Conservation (phyloP, 352 stramenopile species). For the Blastocystis sp. region DNA sequence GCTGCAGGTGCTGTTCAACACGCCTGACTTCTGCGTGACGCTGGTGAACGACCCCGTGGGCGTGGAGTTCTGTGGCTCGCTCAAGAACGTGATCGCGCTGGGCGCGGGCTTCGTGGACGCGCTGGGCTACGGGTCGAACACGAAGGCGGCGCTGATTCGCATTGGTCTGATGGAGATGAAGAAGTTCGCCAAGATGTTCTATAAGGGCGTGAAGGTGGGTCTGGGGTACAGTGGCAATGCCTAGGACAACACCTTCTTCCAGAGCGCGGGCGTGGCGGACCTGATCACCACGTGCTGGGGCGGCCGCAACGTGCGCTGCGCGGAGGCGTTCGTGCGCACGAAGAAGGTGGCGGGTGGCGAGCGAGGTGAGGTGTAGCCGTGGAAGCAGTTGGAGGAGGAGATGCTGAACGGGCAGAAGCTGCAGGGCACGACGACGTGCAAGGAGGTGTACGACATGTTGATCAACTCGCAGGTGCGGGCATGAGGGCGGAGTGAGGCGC, state of each 20-base stretch:
- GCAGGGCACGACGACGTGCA: constrained; percentile 87
- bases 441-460: constrained; percentile 88
- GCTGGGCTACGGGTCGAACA: constrained; percentile 89
- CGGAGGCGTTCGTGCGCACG: constrained; percentile 84
- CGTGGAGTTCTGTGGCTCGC: constrained; percentile 89
- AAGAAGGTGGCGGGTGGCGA: constrained; percentile 24
- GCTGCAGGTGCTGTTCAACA: constrained; percentile 76
- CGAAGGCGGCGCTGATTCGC: constrained; percentile 91
- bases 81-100: constrained; percentile 95
- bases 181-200: constrained; percentile 87
- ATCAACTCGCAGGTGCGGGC: constrained; percentile 79
- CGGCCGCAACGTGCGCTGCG: constrained; percentile 91
- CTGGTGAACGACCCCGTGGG: constrained; percentile 86
- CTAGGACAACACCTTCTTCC: constrained; percentile 86
- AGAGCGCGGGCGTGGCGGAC: constrained; percentile 92
- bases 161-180: constrained; percentile 91
- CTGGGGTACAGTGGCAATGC: constrained; percentile 23
- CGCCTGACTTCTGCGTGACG: constrained; percentile 86
- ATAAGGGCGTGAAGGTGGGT: constrained; percentile 79
- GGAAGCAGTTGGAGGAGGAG: constrained; percentile 86
- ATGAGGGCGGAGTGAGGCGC: background rate
- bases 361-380: constrained; percentile 72
- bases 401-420: constrained; percentile 94
- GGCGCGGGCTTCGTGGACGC: constrained; percentile 93
- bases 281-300: constrained; percentile 97